phyloP scores from a whole-genome alignment of 202 grass and related monocot species.

The Cymbopogon flexuosus region DNA sequence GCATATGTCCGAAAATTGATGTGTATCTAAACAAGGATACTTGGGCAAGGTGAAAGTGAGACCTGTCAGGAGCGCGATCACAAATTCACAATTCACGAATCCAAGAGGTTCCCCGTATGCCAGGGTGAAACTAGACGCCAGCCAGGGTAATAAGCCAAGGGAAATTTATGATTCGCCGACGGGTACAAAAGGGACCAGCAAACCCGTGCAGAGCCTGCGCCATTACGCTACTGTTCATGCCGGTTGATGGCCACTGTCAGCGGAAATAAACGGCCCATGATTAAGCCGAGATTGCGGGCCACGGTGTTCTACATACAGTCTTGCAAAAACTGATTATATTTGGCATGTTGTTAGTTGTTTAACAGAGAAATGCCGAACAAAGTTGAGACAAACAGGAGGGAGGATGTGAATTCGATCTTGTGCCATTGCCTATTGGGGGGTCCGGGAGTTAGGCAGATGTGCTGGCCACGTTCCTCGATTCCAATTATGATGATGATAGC shows the following conservation, averaged over 20 bases:
- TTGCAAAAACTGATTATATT: background rate
- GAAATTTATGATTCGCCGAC: slow-evolving; percentile 7
- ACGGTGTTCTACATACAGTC: background rate
- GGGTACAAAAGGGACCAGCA: background rate
- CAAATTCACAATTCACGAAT: no score
- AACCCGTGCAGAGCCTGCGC: background rate
- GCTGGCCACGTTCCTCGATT: slow-evolving; percentile 37
- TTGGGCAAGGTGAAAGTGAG: background rate
- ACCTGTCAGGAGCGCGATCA: background rate
- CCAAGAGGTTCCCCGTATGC: background rate
- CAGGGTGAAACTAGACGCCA: background rate
- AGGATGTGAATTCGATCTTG: background rate
- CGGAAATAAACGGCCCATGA: background rate
- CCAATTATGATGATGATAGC: slow-evolving; percentile 17
- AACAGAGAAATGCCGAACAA: background rate
- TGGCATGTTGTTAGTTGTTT: slow-evolving; percentile 16
- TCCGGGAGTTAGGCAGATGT: background rate
- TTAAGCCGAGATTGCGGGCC: background rate
- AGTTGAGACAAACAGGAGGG: slow-evolving; percentile 4
- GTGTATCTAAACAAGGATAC: background rate
- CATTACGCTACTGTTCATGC: background rate
- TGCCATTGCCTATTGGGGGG: background rate
- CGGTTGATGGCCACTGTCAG: background rate
- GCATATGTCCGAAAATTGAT: no score
- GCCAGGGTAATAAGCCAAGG: background rate